These are phyloP conservation scores for Ophiosphaerella herpotricha DNA, from an alignment of 2,329 filamentous ascomycete species.

Conservation along the genomic window DNA sequence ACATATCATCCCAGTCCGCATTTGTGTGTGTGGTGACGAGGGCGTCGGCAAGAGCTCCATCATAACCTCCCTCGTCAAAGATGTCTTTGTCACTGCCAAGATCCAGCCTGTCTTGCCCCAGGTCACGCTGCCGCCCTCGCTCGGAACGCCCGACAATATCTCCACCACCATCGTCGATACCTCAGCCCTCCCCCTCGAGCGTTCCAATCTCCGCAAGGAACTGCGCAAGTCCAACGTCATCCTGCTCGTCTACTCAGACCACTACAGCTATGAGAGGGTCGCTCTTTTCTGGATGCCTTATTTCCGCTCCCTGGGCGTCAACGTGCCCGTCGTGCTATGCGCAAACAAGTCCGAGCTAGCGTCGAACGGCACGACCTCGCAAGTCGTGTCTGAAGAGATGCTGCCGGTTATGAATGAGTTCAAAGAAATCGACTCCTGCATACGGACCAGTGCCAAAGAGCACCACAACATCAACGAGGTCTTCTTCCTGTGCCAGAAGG, in stretches of 20 bases:
- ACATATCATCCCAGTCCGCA: constrained; percentile 65
- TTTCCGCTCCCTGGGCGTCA: constrained; percentile 96
- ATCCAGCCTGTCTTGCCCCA: constrained; percentile 93
- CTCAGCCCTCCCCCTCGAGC: constrained; percentile 90
- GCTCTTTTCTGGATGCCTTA: constrained; percentile 99
- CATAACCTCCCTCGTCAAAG: constrained; percentile 94
- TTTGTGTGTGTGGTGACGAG: constrained; percentile 96
- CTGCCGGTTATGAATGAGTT: constrained; percentile 97
- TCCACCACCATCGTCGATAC: constrained; percentile 98
- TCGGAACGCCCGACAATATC: constrained; percentile 93
- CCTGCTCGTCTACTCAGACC: constrained; percentile 93
- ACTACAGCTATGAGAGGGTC: constrained; percentile 98
- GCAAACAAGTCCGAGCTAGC: constrained; percentile 96
- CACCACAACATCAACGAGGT: constrained; percentile 92
- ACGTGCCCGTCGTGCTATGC: constrained; percentile 94
- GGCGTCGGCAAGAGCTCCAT: constrained; percentile 61
- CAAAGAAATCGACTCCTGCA: constrained; percentile 97
- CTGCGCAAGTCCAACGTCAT: constrained; percentile 98
- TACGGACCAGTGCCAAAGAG: constrained; percentile 88
- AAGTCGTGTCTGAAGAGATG: constrained; percentile 96
- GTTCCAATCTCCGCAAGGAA: constrained; percentile 86
- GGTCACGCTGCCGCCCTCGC: constrained; percentile 90
- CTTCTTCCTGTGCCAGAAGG: constrained; percentile 98
- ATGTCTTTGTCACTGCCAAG: constrained; percentile 93
- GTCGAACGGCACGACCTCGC: constrained; percentile 73